Base-by-base conservation (phyloP, 225 moss, liverwort and hornwort species). In the Physcomitrium patens region DNA sequence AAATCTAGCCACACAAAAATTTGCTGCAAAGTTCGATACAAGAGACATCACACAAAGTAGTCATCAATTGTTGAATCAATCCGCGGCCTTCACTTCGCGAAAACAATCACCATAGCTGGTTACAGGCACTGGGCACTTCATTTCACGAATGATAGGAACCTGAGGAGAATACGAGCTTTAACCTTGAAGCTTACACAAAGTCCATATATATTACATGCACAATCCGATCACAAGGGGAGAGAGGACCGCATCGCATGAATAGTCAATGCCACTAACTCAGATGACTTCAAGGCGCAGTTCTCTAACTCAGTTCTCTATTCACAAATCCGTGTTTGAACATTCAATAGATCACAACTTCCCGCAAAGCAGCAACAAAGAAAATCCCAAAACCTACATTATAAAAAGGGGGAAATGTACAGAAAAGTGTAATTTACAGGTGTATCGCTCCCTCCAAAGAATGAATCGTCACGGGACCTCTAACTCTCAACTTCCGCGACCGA, bases 321-420 rank as follows among this genome's bases (percentile, higher is more conserved):
- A 86, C 86, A 86, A 65, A 86, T 83, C 80, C 87, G 83, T 76
- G 69, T 81, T 66, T 74, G 66, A 65, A 80, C 75, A 63, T 56
- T 76, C 64, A 65, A 76, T 47, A 37, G 31, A 37, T 79, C 69
- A 37, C 75, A 75, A 83, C 77, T 60, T 65, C 58, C 64, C 66
- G 60, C 76, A 68, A 41, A 24, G 64, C 65, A 26, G 37, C 71
- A 42, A 60, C 60, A 73, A n/a, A 72, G 71, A 52, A 57, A 77
- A 23, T 68, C 60, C 18, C 69, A 72, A 75, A 72, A 59, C 78
- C 83, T 76, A 80, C 58, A 26, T 58, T 52, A 31, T 20, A 72
- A 37, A 15, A 52, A 65, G n/a, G 7, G 28, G 20, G 51, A 73
- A 76, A 70, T 80, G 77, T 71, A 86, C 86, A 84, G 48, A 63